phyloP scores from a whole-genome alignment of 371 early-diverging fungal species.

The Syncephalis fuscata region DNA sequence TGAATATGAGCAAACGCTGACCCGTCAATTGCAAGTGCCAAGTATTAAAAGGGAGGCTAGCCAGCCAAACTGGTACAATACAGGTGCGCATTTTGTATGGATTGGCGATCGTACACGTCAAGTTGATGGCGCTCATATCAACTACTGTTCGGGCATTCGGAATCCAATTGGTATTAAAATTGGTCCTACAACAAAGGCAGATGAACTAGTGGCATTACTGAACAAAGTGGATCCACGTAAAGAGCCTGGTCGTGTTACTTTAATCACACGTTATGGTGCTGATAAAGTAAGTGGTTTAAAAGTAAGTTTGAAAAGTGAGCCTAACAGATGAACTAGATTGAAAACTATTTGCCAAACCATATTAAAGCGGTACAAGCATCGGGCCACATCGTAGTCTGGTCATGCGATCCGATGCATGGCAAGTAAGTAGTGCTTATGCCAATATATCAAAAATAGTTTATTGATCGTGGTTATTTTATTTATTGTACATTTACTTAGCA shows the following conservation, averaged over 20 bases:
- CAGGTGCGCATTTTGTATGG: conserved; percentile 77
- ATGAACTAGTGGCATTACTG: conserved; percentile 61
- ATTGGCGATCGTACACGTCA: conserved; percentile 96
- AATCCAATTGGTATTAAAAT: conserved; percentile 96
- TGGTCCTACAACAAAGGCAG: conserved; percentile 78
- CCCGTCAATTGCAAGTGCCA: conserved; percentile 31
- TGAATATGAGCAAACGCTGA: conserved; percentile 78
- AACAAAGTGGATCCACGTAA: conserved; percentile 72
- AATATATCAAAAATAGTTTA: background rate
- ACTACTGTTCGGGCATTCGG: conserved; percentile 85
- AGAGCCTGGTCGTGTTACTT: conserved; percentile 80
- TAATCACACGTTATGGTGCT: conserved; percentile 89
- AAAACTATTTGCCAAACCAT: conserved; percentile 64
- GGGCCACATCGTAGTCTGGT: conserved; percentile 85
- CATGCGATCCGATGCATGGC: conserved; percentile 96
- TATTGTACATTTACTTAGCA: conserved; percentile 16
- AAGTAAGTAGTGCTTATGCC: conserved; percentile 27
- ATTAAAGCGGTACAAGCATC: conserved; percentile 75
- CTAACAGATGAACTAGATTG: conserved; percentile 25
- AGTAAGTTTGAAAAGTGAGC: background rate
- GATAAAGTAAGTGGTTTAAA: conserved; percentile 24
- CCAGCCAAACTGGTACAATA: conserved; percentile 23
- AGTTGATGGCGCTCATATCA: conserved; percentile 86
- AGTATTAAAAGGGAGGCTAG: conserved; percentile 11
- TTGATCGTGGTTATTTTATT: background rate